Percentiles rank a stretch among this genome's conserved stretches.
phyloP scores from a whole-genome alignment of 2,329 filamentous ascomycete species.

The Botrytis squamosa region DNA sequence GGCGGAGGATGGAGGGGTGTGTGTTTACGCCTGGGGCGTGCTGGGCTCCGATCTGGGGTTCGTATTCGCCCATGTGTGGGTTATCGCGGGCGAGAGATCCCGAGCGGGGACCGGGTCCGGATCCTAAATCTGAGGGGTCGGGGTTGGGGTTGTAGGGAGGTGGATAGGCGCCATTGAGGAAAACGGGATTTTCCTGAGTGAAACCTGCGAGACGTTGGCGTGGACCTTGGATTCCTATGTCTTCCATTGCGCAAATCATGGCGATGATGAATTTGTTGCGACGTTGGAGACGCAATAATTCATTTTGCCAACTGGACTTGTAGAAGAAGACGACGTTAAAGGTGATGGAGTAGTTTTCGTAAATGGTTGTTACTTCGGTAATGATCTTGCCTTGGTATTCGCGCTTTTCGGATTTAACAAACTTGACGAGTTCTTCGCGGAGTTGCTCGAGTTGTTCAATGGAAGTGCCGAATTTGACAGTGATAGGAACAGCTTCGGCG shows the following conservation, averaged over 20 bases:
- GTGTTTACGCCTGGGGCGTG: constrained; percentile 31
- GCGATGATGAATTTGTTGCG: constrained; percentile 95
- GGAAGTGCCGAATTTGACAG: constrained; percentile 86
- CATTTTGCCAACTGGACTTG: constrained; percentile 96
- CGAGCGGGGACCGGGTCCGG: constrained; percentile 37
- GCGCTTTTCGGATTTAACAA: constrained; percentile 80
- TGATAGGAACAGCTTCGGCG: constrained; percentile 79
- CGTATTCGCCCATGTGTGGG: constrained; percentile 11
- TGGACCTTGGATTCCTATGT: constrained; percentile 40
- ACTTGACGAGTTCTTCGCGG: constrained; percentile 76
- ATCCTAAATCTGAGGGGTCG: constrained; percentile 11
- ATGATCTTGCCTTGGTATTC: constrained; percentile 86
- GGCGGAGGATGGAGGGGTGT: constrained; percentile 56
- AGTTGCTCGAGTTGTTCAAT: constrained; percentile 79
- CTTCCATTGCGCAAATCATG: constrained; percentile 74
- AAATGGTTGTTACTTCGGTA: constrained; percentile 76
- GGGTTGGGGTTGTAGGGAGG: constrained; percentile 18
- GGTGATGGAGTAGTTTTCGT: constrained; percentile 79
- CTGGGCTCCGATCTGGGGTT: constrained; percentile 12
- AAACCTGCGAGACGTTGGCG: constrained; percentile 38
- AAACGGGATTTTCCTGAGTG: constrained; percentile 35
- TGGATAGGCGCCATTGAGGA: constrained; percentile 36
- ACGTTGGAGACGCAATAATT: constrained; percentile 81
- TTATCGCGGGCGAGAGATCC: constrained; percentile 37
- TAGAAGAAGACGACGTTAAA: constrained; percentile 97